phyloP scores from a whole-genome alignment of 768 basidiomycete genomes.

The Hysterangium stoloniferum region DNA sequence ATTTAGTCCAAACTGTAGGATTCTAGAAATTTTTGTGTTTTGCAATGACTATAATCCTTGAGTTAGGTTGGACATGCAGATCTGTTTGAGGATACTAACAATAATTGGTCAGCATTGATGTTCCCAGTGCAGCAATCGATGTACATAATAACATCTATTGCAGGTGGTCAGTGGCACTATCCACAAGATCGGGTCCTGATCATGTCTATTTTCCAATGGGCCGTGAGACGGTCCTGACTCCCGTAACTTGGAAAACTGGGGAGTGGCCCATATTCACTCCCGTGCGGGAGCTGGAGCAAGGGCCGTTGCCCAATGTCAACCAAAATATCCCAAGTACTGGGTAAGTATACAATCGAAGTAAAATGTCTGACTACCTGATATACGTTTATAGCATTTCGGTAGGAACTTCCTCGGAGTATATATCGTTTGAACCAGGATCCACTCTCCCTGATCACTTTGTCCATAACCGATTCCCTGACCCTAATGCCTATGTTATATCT shows the following conservation, averaged over 20 bases:
- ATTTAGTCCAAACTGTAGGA: slow-evolving; percentile 4
- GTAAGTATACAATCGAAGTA: not conserved
- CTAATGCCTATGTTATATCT: slow-evolving; percentile 19
- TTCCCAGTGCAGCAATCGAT: not conserved
- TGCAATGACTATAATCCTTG: not conserved
- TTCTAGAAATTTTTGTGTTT: no score
- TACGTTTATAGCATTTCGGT: not conserved
- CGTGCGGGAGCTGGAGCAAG: not conserved
- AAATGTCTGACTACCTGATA: not conserved
- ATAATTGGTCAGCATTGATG: not conserved
- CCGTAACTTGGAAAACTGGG: slow-evolving; percentile 6
- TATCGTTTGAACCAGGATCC: slow-evolving; percentile 19
- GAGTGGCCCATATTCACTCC: slow-evolving; percentile 5
- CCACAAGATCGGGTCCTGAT: slow-evolving; percentile 5
- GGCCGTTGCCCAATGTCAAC: not conserved
- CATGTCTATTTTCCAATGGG: slow-evolving; percentile 3
- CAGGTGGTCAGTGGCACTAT: slow-evolving; percentile 5
- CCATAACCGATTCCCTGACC: slow-evolving; percentile 24
- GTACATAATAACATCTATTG: not conserved
- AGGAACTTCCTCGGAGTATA: slow-evolving; percentile 15
- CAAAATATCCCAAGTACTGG: not conserved
- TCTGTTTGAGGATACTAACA: slow-evolving; percentile 3
- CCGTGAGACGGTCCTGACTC: slow-evolving; percentile 3
- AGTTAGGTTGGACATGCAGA: slow-evolving; percentile 6
- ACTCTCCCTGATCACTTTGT: slow-evolving; percentile 23